A percentile compares a stretch with the other conserved stretches of the same genome.
Evolutionary conservation across 1,139 yeast species (phyloP).

Genomic region (Ogataea hybrid): DNA sequence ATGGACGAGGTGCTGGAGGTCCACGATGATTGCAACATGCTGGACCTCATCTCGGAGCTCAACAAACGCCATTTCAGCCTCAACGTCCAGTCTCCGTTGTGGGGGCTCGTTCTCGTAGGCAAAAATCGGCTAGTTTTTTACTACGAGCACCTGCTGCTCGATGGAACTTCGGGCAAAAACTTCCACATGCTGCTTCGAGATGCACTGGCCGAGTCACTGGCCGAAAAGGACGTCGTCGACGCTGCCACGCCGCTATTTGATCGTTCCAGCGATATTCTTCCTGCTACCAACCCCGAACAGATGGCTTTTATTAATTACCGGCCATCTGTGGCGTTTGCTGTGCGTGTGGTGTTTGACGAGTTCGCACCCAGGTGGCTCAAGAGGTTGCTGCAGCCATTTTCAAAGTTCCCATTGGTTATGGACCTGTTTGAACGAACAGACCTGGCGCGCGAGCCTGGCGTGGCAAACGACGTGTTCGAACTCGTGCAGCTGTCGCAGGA

Average conservation of each 20-base stretch:
- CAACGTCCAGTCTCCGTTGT: constrained; percentile 13
- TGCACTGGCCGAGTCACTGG: constrained; percentile 2
- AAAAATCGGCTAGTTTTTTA: constrained; percentile 11
- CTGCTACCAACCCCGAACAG: constrained; percentile 1
- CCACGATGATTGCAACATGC: constrained; percentile 1
- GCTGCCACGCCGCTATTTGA: constrained; percentile 5
- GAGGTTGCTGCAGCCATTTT: neutral
- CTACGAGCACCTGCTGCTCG: constrained; percentile 20
- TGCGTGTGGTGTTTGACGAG: neutral
- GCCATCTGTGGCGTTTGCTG: neutral
- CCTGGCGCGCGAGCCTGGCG: neutral
- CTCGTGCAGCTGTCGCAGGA: constrained; percentile 9
- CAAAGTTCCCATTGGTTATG: neutral
- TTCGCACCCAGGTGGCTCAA: constrained; percentile 1
- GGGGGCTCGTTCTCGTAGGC: constrained; percentile 15
- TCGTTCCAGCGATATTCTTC: neutral
- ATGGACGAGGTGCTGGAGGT: constrained; percentile 18
- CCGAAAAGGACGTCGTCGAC: neutral
- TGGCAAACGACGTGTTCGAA: constrained; percentile 9
- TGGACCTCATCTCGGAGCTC: constrained; percentile 3
- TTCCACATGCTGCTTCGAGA: constrained; percentile 15
- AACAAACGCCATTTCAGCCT: constrained; percentile 6
- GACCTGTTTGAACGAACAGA: constrained; percentile 1
- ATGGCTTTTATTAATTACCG: constrained; percentile 1
- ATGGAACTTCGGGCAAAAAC: constrained; percentile 22